phyloP scores from a whole-genome alignment of 192 early-diverging fungal species.

The Backusella tuberculispora region DNA sequence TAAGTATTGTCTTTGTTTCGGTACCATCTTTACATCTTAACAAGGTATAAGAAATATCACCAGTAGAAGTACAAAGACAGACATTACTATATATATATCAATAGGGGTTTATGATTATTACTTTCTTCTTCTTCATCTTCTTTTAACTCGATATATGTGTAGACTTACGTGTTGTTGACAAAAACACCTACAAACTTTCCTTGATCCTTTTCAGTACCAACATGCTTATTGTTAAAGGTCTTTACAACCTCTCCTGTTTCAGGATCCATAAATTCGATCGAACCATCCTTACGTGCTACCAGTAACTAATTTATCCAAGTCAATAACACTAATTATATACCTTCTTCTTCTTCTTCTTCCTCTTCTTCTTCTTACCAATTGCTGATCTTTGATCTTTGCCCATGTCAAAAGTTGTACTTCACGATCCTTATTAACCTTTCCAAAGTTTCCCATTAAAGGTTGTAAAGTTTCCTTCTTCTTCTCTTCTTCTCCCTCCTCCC shows the following conservation, averaged over 20 bases:
- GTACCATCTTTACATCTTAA: slow-evolving; percentile 6
- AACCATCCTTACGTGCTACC: slow-evolving; percentile 58
- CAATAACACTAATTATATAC: neutral
- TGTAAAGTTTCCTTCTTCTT: slow-evolving; percentile 25
- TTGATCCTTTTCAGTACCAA: slow-evolving; percentile 41
- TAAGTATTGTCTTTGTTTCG: slow-evolving; percentile 30
- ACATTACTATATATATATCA: slow-evolving; percentile 18
- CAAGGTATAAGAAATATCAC: slow-evolving; percentile 25
- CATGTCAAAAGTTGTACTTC: slow-evolving; percentile 35
- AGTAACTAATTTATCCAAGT: slow-evolving; percentile 40
- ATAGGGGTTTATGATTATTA: neutral
- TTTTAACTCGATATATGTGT: slow-evolving; percentile 1
- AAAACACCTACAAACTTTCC: slow-evolving; percentile 54
- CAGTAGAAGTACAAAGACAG: slow-evolving; percentile 21
- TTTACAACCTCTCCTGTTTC: slow-evolving; percentile 38
- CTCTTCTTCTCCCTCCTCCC: slow-evolving; percentile 16
- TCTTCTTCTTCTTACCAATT: slow-evolving; percentile 38
- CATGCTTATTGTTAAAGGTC: slow-evolving; percentile 42
- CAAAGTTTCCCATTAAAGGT: slow-evolving; percentile 23
- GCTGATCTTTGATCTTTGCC: slow-evolving; percentile 25
- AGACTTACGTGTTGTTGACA: slow-evolving; percentile 47
- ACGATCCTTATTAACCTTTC: slow-evolving; percentile 34
- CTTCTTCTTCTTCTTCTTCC: slow-evolving; percentile 38
- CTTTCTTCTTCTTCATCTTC: neutral
- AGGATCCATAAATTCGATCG: slow-evolving; percentile 50